Percentiles rank a stretch among this genome's conserved stretches.
Evolutionary conservation across 83 land plant species (phyloP).

Genomic region (Diphasiastrum complanatum): DNA sequence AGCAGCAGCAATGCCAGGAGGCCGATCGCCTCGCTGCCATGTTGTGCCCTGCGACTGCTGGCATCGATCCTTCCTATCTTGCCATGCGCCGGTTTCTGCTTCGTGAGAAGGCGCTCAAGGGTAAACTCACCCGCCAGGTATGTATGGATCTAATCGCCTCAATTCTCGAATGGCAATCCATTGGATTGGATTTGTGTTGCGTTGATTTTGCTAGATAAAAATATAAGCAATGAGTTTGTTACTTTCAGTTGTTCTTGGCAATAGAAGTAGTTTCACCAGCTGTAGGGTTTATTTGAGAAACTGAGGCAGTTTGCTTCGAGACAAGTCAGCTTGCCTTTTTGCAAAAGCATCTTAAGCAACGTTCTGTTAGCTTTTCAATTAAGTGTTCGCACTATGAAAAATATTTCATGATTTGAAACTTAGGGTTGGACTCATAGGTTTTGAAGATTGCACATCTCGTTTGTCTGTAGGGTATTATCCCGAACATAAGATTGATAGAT

Average conservation of each 20-base stretch:
- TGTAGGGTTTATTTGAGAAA: not conserved
- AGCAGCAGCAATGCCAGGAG: not conserved
- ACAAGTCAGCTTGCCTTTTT: too few species aligned
- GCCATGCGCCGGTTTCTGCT: constrained; percentile 29
- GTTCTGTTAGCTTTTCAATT: too few species aligned
- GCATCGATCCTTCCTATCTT: constrained; percentile 17
- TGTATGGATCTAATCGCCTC: not conserved
- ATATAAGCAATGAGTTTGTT: not conserved
- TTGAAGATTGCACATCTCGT: constrained; percentile 1
- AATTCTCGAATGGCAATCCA: not conserved
- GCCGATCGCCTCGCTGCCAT: constrained; percentile 12
- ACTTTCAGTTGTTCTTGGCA: too few species aligned
- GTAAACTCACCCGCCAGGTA: constrained; percentile 29
- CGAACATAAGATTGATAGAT: not conserved
- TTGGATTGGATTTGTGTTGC: not conserved
- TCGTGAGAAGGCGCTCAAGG: constrained; percentile 24
- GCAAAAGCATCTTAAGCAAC: too few species aligned
- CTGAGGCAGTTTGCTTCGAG: not conserved
- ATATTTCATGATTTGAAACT: not conserved
- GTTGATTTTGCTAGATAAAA: not conserved
- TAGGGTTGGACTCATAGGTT: not conserved
- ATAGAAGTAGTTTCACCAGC: too few species aligned
- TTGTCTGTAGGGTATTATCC: not conserved
- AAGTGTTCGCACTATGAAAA: not conserved
- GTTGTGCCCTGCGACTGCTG: constrained; percentile 27